These are phyloP conservation scores for Neofusicoccum sp. DNA, from an alignment of 2,329 filamentous ascomycete genomes.

Conservation along the genomic window DNA sequence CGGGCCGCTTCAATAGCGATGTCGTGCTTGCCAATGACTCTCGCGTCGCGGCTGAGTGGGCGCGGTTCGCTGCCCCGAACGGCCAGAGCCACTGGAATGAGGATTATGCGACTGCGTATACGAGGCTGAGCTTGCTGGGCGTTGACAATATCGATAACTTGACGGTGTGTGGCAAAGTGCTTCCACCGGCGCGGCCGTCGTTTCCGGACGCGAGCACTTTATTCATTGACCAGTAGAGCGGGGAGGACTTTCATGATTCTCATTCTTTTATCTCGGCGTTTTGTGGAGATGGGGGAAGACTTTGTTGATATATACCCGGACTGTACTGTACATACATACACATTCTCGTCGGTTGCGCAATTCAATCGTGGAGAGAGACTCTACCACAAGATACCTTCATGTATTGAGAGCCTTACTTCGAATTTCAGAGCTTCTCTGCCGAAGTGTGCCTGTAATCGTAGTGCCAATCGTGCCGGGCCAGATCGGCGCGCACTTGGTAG, in stretches of 20 bases:
- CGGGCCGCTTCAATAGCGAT: conserved; percentile 35
- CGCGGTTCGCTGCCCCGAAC: conserved; percentile 22
- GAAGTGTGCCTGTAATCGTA: conserved; percentile 37
- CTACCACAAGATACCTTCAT: no score
- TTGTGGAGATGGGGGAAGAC: no score
- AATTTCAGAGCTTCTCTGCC: conserved; percentile 24
- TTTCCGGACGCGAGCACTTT: conserved; percentile 26
- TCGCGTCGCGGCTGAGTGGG: conserved; percentile 33
- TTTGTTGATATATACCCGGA: no score
- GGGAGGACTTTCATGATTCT: no score
- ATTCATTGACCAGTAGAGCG: conserved; percentile 16
- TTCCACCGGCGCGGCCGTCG: conserved; percentile 35
- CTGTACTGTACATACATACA: no score
- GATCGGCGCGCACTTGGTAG: conserved; percentile 43
- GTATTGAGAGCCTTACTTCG: no score
- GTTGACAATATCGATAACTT: conserved; percentile 57
- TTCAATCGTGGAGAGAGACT: no score
- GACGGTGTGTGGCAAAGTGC: conserved; percentile 55
- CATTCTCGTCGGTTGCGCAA: no score
- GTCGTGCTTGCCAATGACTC: conserved; percentile 35
- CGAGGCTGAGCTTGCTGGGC: conserved; percentile 55
- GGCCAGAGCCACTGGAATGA: conserved; percentile 37
- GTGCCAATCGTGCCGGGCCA: conserved; percentile 39
- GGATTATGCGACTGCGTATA: conserved; percentile 55
- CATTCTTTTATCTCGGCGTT: no score